Evolutionary conservation across 2,329 filamentous ascomycete genomes (phyloP), one percentile per base, ranked within the genome.

Genomic region (Xylariomycetidae sp.): DNA sequence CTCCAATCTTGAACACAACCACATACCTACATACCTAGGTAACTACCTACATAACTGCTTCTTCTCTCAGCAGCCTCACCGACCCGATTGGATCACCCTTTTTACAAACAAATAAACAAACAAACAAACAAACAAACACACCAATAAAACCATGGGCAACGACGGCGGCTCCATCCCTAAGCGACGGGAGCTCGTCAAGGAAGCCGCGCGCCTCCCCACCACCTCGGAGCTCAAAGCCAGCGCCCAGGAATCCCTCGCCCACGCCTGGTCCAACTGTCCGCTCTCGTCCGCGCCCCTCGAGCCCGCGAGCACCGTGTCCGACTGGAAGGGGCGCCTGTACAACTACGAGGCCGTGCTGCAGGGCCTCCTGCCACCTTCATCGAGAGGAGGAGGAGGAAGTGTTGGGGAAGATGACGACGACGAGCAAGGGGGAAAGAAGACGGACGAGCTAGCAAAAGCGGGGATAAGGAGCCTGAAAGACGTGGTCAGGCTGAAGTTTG

Each of bases 101-200:
- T 15, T n/a, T 13, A 36, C 10, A 23, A 17, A 34, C 8, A 25
- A 5, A 18, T 31, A 25, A 14, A 28, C 12, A 15, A 31, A 16
- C 13, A 19, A 19, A 13, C 22, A 16, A 32, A 18, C 18, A 15
- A 11, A 33, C 27, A 19, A 13, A n/a, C 12, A 23, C 11, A 28
- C 3, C 8, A 16, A 16, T 13, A 36, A 9, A 44, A 56, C 33
- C 50, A 96, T 98, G 92, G 92, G 92, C 58, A 98, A 98, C 66
- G 92, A 98, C 60, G 92, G 92, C 49, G 92, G 92, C 58, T 90
- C 87, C 48, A 98, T 98, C 49, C 92, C 92, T 5, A 97, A 85
- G 44, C 86, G 94, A 19, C 85, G 88, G 54, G 94, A 98, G 63
- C 85, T 98, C 28, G 92, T 98, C 59, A 94, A 94, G 64, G 84